A percentile compares a stretch with the other conserved stretches of the same genome.
phyloP scores from a whole-genome alignment of 1,284 basidiomycete genomes.

The Moniliophthora roreri region DNA sequence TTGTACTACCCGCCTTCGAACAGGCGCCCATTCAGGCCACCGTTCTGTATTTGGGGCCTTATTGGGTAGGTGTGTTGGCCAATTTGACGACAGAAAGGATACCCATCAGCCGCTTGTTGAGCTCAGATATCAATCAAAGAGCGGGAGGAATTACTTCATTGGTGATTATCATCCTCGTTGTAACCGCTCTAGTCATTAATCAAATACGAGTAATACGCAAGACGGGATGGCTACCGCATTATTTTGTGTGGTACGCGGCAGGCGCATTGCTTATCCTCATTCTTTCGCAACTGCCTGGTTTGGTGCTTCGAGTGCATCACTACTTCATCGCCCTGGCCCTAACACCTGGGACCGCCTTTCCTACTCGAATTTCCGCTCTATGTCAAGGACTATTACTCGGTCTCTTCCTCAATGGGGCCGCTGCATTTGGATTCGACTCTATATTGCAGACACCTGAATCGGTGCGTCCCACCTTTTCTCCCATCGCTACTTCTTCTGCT shows the following conservation, averaged over 20 bases:
- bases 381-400: conserved; percentile 83
- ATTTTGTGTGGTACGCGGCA: conserved; percentile 66
- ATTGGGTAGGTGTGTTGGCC: conserved; percentile 77
- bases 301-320: conserved; percentile 70
- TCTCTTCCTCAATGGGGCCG: conserved; percentile 77
- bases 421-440: conserved; percentile 78
- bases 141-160: conserved; percentile 74
- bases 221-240: conserved; percentile 80
- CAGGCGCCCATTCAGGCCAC: conserved; percentile 71
- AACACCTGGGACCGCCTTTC: conserved; percentile 79
- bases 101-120: conserved; percentile 72
- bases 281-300: conserved; percentile 67
- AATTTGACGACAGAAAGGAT: conserved; percentile 69
- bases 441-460: conserved; percentile 78
- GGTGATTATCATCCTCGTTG: conserved; percentile 67
- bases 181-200: conserved; percentile 64
- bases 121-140: conserved; percentile 66
- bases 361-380: conserved; percentile 75
- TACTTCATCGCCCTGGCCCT: conserved; percentile 77
- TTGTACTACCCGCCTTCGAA: conserved; percentile 70
- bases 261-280: conserved; percentile 70
- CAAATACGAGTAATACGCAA: conserved; percentile 83
- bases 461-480: conserved; percentile 38
- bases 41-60: conserved; percentile 75
- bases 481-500: conserved; percentile 8